These are phyloP conservation scores for Chlorella vulgaris DNA, from an alignment of 139 green algal genomes.

Conservation along the genomic window DNA sequence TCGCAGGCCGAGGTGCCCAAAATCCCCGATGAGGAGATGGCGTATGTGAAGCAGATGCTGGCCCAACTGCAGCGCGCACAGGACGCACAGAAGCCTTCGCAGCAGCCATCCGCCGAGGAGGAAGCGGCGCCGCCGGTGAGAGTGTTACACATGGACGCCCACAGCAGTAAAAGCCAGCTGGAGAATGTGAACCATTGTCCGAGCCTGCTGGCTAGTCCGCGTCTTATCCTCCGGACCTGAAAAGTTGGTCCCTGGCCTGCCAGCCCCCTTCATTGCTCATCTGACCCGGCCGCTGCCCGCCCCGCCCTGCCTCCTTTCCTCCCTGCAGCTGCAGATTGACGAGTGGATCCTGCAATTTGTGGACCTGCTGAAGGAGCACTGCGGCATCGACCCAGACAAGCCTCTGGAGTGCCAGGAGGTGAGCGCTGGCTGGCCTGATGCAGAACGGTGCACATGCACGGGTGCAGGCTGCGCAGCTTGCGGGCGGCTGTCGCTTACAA, in stretches of 20 bases:
- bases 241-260: no score
- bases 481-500: no score
- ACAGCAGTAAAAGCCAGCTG: conserved; percentile 42
- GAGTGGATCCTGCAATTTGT: conserved; percentile 94
- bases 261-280: no score
- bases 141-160: no score
- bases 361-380: conserved; percentile 79
- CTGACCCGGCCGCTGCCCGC: no score
- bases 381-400: conserved; percentile 72
- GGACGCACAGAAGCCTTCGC: conserved; percentile 11
- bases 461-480: no score
- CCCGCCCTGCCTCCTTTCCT: no score
- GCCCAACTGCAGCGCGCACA: conserved; percentile 44
- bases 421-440: conserved; percentile 25
- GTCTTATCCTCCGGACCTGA: no score
- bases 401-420: conserved; percentile 81
- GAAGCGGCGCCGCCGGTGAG: conserved; percentile 37
- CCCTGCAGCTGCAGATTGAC: conserved; percentile 63
- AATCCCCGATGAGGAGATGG: conserved; percentile 63
- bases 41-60: conserved; percentile 56
- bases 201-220: neutral
- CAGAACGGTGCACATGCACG: neutral
- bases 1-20: conserved; percentile 66
- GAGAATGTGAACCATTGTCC: neutral
- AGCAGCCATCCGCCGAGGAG: conserved; percentile 20